These are phyloP conservation scores for Penicillium sp. DNA, from an alignment of 2,329 filamentous ascomycete species.

Conservation along the genomic window DNA sequence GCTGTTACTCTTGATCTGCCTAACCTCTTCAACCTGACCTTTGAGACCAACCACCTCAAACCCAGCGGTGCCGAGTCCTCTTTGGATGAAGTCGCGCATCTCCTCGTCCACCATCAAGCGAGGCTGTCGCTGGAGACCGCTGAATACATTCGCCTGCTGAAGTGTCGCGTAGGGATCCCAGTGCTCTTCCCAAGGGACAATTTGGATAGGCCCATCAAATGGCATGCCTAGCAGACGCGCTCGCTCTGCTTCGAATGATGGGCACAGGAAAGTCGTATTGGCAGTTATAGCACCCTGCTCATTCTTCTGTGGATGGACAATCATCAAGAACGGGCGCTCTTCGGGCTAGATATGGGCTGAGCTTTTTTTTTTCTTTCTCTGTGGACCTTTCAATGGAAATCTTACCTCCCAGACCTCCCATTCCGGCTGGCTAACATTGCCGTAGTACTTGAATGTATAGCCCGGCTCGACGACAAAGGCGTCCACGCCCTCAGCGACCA, in stretches of 20 bases:
- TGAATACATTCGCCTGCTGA: slow-evolving; percentile 46
- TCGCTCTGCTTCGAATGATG: slow-evolving; percentile 62
- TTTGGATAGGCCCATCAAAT: slow-evolving; percentile 51
- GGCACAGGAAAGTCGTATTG: slow-evolving; percentile 60
- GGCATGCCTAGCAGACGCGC: slow-evolving; percentile 62
- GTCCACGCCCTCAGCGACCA: slow-evolving; percentile 54
- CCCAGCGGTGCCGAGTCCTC: slow-evolving; percentile 55
- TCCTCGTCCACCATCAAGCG: slow-evolving; percentile 67
- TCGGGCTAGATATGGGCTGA: slow-evolving; percentile 50
- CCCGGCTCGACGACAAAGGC: slow-evolving; percentile 65
- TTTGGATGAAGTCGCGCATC: slow-evolving; percentile 63
- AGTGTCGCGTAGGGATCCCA: slow-evolving; percentile 64
- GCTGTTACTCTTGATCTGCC: slow-evolving; percentile 58
- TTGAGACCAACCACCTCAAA: slow-evolving; percentile 59
- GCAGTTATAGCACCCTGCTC: slow-evolving; percentile 47
- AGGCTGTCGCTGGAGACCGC: slow-evolving; percentile 19
- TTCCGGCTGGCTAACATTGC: slow-evolving; percentile 60
- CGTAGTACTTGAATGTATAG: slow-evolving; percentile 66
- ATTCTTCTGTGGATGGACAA: slow-evolving; percentile 53
- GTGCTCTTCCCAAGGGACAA: slow-evolving; percentile 64
- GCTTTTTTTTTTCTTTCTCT: neutral
- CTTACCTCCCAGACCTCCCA: slow-evolving; percentile 62
- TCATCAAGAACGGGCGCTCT: slow-evolving; percentile 64
- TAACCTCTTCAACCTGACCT: slow-evolving; percentile 58
- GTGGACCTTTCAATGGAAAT: neutral